A percentile compares a stretch with the other conserved stretches of the same genome.
These are phyloP conservation scores for Saccharomycopsis sp. DNA, from an alignment of 805 yeast genomes.

Conservation along the genomic window DNA sequence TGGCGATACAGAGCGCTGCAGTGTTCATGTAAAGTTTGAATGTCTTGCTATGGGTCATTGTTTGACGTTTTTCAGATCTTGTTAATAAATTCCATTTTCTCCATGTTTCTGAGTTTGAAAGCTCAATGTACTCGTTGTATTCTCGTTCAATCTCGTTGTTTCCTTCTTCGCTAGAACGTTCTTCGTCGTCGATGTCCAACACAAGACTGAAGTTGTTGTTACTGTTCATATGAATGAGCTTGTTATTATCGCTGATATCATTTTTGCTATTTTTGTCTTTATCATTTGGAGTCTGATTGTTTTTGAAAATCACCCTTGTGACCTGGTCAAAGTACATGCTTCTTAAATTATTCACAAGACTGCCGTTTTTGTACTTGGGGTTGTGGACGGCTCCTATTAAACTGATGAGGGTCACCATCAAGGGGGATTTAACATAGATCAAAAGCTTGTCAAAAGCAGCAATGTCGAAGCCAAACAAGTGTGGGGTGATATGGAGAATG, in stretches of 20 bases:
- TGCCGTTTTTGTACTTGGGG: slow-evolving; percentile 25
- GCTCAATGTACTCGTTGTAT: slow-evolving; percentile 13
- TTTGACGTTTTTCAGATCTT: slow-evolving; percentile 28
- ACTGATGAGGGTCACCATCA: slow-evolving; percentile 50
- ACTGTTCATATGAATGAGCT: not conserved
- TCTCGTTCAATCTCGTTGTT: slow-evolving; percentile 2
- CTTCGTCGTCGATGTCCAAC: slow-evolving; percentile 1
- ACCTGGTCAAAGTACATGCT: slow-evolving; percentile 8
- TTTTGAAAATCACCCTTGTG: slow-evolving; percentile 3
- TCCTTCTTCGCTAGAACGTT: not conserved
- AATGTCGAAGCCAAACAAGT: slow-evolving; percentile 56
- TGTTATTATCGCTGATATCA: not conserved
- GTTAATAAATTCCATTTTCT: slow-evolving; percentile 28
- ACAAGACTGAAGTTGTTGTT: not conserved
- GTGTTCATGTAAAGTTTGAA: slow-evolving; percentile 35
- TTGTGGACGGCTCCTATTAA: slow-evolving; percentile 57
- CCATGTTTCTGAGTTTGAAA: slow-evolving; percentile 28
- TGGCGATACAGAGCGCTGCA: slow-evolving; percentile 54
- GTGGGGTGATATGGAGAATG: slow-evolving; percentile 48
- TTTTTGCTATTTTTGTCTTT: not conserved
- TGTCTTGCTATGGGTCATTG: slow-evolving; percentile 12
- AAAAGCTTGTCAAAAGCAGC: slow-evolving; percentile 39
- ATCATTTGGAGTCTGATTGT: not conserved
- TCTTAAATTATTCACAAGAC: slow-evolving; percentile 14
- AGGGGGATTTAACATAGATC: slow-evolving; percentile 48